Percentiles rank a stretch among this genome's conserved stretches.
Conservation (phyloP, 179 eudicot species). For the Corrigiola litoralis region DNA sequence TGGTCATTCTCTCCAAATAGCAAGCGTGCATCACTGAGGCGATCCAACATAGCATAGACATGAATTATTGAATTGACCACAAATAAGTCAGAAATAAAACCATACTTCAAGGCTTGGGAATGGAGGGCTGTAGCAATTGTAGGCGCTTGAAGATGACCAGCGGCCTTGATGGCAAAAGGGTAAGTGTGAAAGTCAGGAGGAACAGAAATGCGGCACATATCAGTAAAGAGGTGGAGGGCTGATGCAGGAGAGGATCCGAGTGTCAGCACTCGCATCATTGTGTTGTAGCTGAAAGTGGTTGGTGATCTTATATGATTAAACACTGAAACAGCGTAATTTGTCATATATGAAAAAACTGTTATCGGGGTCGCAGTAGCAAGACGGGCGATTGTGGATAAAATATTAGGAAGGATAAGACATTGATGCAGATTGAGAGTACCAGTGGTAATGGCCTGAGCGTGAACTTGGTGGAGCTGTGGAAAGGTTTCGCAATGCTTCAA, state of each 20-base stretch:
- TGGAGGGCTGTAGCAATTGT: conserved; percentile 39
- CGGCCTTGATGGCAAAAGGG: conserved; percentile 74
- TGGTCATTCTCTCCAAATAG: conserved; percentile 51
- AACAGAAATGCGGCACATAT: conserved; percentile 52
- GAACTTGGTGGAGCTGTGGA: conserved; percentile 52
- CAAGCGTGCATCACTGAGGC: conserved; percentile 34
- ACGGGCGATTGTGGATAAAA: conserved; percentile 41
- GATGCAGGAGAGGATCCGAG: conserved; percentile 44
- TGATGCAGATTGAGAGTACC: conserved; percentile 39
- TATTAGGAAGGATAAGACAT: conserved; percentile 30
- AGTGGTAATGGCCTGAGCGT: conserved; percentile 49
- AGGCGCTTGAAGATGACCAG: conserved; percentile 31
- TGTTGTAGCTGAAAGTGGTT: conserved; percentile 59
- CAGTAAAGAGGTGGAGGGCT: conserved; percentile 41
- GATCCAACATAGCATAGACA: conserved; percentile 35
- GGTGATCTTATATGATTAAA: conserved; percentile 52
- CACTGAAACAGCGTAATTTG: conserved; percentile 42
- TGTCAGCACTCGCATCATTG: conserved; percentile 60
- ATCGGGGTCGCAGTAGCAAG: conserved; percentile 12
- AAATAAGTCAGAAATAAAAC: conserved; percentile 47
- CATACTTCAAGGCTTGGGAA: conserved; percentile 49
- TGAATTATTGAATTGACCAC: conserved; percentile 58
- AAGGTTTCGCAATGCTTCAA: conserved; percentile 48
- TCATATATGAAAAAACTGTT: conserved; percentile 7
- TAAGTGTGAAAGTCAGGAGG: conserved; percentile 67